These are phyloP conservation scores for Fusarium sp. DNA, from an alignment of 2,329 filamentous ascomycete species.

Conservation along the genomic window DNA sequence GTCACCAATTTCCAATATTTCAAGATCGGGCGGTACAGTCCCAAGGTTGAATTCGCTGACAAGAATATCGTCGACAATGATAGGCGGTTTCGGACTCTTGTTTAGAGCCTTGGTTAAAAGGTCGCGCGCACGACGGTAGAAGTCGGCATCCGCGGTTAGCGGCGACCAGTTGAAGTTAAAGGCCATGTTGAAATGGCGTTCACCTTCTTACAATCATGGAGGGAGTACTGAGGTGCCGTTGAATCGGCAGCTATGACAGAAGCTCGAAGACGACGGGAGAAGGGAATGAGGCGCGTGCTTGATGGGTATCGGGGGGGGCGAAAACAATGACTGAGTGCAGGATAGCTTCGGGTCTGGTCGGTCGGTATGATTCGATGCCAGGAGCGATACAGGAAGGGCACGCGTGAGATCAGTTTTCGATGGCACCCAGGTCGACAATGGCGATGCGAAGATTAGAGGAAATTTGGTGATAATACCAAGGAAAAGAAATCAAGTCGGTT, in stretches of 20 bases:
- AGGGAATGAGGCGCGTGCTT: slow-evolving; percentile 31
- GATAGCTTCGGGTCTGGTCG: slow-evolving; percentile 25
- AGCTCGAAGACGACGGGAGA: slow-evolving; percentile 24
- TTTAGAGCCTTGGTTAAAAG: slow-evolving; percentile 95
- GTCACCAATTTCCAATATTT: slow-evolving; percentile 98
- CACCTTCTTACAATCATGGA: slow-evolving; percentile 53
- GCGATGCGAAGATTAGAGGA: slow-evolving; percentile 12
- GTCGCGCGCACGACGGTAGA: slow-evolving; percentile 91
- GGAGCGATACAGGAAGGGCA: slow-evolving; percentile 2
- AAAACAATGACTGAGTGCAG: slow-evolving; percentile 30
- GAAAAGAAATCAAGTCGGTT: slow-evolving; percentile 33
- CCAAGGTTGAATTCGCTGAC: slow-evolving; percentile 98
- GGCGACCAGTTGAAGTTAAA: slow-evolving; percentile 99
- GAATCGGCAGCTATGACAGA: slow-evolving; percentile 39
- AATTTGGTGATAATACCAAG: slow-evolving; percentile 23
- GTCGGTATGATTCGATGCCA: slow-evolving; percentile 17
- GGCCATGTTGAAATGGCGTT: slow-evolving; percentile 79
- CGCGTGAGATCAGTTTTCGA: slow-evolving; percentile 4
- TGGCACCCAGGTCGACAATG: slow-evolving; percentile 8
- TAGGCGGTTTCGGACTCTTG: slow-evolving; percentile 97
- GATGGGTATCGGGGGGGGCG: slow-evolving; percentile 20
- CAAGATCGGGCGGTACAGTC: slow-evolving; percentile 91
- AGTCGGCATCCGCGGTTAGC: slow-evolving; percentile 92
- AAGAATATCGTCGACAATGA: slow-evolving; percentile 99
- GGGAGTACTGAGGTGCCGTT: slow-evolving; percentile 42